Evolutionary conservation across 305 asterid genomes (phyloP).

Genomic region (Fraxinus albicans): DNA sequence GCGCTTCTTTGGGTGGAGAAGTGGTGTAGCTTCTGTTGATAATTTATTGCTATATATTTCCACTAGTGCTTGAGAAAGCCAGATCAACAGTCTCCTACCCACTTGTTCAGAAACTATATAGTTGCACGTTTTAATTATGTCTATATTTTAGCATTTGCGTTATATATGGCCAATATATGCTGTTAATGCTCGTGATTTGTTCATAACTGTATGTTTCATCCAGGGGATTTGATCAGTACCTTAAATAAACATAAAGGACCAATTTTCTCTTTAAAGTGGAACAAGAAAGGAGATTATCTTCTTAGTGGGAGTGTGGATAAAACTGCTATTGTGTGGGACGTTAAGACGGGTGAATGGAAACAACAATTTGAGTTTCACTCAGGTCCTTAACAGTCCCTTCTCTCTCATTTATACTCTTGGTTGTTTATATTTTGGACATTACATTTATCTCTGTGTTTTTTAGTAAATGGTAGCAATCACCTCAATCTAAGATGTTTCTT

Average conservation of each 20-base stretch:
- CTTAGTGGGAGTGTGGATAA: conserved; percentile 96
- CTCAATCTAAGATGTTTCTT: background rate
- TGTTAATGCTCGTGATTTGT: conserved; percentile 23
- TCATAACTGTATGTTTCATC: conserved; percentile 28
- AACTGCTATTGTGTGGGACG: conserved; percentile 98
- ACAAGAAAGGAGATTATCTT: conserved; percentile 91
- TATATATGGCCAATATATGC: conserved; percentile 4
- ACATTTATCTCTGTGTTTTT: background rate
- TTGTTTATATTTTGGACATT: conserved; percentile 8
- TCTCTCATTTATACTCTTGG: background rate
- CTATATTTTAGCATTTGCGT: background rate
- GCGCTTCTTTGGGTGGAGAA: conserved; percentile 30
- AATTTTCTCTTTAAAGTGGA: conserved; percentile 96
- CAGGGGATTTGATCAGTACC: conserved; percentile 85
- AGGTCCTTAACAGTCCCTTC: conserved; percentile 45
- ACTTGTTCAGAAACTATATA: conserved; percentile 4
- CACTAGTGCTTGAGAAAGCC: conserved; percentile 15
- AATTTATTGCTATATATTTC: conserved; percentile 5
- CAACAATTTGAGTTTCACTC: conserved; percentile 93
- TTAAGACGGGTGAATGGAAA: conserved; percentile 83
- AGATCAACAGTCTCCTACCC: conserved; percentile 5
- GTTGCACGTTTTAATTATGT: background rate
- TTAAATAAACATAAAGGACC: conserved; percentile 94
- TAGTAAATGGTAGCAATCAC: background rate
- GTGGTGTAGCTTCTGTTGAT: conserved; percentile 1